phyloP scores from a whole-genome alignment of 768 basidiomycete genomes.

The Auriscalpium microsporum region DNA sequence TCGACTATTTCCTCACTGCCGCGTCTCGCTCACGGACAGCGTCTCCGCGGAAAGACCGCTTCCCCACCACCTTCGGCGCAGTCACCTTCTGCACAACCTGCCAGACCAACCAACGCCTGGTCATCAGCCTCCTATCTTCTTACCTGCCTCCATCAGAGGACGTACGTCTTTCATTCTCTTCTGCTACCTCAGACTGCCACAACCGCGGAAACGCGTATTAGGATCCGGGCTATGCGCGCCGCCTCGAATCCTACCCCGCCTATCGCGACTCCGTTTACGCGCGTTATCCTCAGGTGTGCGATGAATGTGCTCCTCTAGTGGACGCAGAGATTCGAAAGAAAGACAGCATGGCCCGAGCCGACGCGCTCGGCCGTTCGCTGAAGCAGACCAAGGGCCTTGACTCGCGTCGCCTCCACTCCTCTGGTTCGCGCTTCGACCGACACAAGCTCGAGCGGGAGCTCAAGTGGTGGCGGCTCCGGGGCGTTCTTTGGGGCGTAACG shows the following conservation, averaged over 20 bases:
- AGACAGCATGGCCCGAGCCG: constrained; percentile 74
- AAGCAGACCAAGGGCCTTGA: constrained; percentile 60
- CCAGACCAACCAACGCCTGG: constrained; percentile 86
- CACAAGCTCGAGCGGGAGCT: constrained; percentile 43
- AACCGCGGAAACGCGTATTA: constrained; percentile 22
- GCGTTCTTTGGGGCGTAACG: constrained; percentile 53
- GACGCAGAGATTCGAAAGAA: constrained; percentile 74
- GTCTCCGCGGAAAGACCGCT: constrained; percentile 58
- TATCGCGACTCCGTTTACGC: constrained; percentile 68
- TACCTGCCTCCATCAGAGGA: constrained; percentile 69
- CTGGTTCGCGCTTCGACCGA: constrained; percentile 27
- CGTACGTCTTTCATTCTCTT: constrained; percentile 35
- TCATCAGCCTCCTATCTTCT: constrained; percentile 80
- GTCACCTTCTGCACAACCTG: constrained; percentile 80
- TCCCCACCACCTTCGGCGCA: constrained; percentile 52
- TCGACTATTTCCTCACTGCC: neutral
- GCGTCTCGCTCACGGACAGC: constrained; percentile 29
- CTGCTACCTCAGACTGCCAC: neutral
- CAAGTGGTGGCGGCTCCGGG: constrained; percentile 61
- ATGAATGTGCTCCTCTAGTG: constrained; percentile 63
- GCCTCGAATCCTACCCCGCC: constrained; percentile 54
- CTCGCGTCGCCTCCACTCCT: constrained; percentile 40
- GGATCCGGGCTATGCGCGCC: constrained; percentile 64
- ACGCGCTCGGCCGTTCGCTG: constrained; percentile 66
- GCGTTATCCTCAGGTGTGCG: constrained; percentile 86